phyloP scores from a whole-genome alignment of 2,329 filamentous ascomycete species.

The Shiraia sp. region DNA sequence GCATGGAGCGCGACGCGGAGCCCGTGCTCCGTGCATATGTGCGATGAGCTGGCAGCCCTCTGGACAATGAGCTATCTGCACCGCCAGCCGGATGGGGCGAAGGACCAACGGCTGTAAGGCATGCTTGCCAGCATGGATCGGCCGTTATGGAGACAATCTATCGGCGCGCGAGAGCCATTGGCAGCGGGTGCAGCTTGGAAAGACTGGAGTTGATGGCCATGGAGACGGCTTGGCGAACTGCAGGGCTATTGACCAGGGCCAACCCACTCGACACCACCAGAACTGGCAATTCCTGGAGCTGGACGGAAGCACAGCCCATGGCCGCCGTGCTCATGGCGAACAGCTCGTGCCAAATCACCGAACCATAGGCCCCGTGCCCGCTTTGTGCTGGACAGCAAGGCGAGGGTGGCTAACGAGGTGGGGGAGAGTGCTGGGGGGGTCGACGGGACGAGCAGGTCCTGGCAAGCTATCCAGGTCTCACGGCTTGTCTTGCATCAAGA shows the following conservation, averaged over 20 bases:
- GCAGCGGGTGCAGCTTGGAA: constrained; percentile 16
- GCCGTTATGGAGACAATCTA: constrained; percentile 33
- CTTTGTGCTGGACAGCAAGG: no score
- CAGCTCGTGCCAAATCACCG: constrained; percentile 11
- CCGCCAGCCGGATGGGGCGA: constrained; percentile 36
- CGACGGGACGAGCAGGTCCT: no score
- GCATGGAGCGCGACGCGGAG: constrained; percentile 25
- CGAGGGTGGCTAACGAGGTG: no score
- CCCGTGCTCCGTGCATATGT: constrained; percentile 42
- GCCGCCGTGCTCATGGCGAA: constrained; percentile 8
- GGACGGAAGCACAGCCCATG: constrained; percentile 8
- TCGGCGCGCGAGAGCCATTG: constrained; percentile 26
- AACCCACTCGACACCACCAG: constrained; percentile 24
- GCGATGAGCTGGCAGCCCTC: constrained; percentile 45
- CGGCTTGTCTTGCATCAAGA: neutral
- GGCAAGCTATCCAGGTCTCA: neutral
- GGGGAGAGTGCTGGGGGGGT: no score
- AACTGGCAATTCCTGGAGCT: constrained; percentile 6
- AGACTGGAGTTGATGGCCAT: constrained; percentile 9
- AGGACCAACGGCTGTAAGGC: constrained; percentile 42
- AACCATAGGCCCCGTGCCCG: constrained; percentile 9
- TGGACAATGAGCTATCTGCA: constrained; percentile 41
- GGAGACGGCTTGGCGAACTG: constrained; percentile 23
- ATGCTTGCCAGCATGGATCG: constrained; percentile 40
- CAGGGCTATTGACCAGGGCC: constrained; percentile 18